Evolutionary conservation across 139 green algal genomes (phyloP).

Genomic region (Chlamydomonas schloesseri): DNA sequence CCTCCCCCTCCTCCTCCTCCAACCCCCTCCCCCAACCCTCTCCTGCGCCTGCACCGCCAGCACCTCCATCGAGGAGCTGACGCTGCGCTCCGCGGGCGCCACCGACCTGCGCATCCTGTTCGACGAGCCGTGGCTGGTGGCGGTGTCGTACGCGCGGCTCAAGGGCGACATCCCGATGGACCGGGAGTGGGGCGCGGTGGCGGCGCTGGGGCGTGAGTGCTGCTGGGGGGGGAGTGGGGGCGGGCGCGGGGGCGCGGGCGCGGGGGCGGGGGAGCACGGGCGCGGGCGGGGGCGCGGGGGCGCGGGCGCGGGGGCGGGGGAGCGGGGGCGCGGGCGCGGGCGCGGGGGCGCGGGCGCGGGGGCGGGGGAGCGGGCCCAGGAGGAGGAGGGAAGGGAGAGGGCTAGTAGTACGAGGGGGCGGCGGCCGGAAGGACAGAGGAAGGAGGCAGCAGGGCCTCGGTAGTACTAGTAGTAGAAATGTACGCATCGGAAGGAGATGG

Average conservation of each 20-base stretch:
- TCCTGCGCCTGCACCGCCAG: background rate
- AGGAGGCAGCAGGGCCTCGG: too few relatives aligned
- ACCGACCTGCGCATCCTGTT: conserved; percentile 73
- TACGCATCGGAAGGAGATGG: too few relatives aligned
- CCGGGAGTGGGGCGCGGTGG: conserved; percentile 51
- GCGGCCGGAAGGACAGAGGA: too few relatives aligned
- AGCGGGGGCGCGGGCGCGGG: too few relatives aligned
- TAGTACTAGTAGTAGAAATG: too few relatives aligned
- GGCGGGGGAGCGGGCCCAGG: too few relatives aligned
- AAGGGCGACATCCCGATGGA: conserved; percentile 66
- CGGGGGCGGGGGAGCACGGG: background rate
- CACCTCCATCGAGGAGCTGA: conserved; percentile 66
- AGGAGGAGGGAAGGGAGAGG: too few relatives aligned
- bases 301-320: background rate
- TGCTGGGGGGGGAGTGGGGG: background rate
- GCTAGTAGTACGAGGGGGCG: too few relatives aligned
- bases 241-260: background rate
- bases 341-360: too few relatives aligned
- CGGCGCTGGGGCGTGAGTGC: conserved; percentile 43
- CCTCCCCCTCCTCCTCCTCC: background rate
- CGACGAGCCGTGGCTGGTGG: conserved; percentile 67
- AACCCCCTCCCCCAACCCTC: too few relatives aligned
- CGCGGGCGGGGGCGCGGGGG: background rate
- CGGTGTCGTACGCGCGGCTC: conserved; percentile 54
- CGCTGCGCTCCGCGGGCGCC: conserved; percentile 51